A percentile compares a stretch with the other conserved stretches of the same genome.
phyloP scores from a whole-genome alignment of 192 early-diverging fungal species.

The Podila epigama region DNA sequence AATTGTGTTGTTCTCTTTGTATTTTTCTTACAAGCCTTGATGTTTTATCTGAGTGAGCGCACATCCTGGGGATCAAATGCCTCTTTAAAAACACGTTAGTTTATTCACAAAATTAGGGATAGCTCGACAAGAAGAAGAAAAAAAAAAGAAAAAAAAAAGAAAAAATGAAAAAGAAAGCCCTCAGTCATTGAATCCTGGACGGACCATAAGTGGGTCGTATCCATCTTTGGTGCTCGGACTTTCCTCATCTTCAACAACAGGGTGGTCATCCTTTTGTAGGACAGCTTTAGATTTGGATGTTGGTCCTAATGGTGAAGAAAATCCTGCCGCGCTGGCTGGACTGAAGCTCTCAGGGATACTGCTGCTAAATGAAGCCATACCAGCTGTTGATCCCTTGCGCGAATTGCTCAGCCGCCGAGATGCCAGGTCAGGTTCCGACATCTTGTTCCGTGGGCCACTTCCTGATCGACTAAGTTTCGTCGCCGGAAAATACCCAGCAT shows the following conservation, averaged over 20 bases:
- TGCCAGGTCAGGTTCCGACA: background rate
- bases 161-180: background rate
- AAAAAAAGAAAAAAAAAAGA: background rate
- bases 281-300: no score
- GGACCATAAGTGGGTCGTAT: constrained; percentile 2
- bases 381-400: constrained; percentile 20
- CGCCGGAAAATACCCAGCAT: constrained; percentile 26
- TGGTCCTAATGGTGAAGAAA: background rate
- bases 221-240: background rate
- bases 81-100: no score
- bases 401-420: background rate
- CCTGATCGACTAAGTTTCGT: constrained; percentile 43
- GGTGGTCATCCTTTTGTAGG: no score
- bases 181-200: background rate
- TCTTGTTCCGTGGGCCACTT: constrained; percentile 19
- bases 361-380: constrained; percentile 2
- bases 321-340: background rate
- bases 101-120: no score
- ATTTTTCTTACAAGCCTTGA: no score
- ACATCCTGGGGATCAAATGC: no score
- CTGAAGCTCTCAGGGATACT: background rate
- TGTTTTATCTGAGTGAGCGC: no score
- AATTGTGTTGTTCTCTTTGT: no score
- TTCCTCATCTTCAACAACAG: no score
- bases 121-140: background rate